Base-by-base conservation (phyloP, 345 rosid genomes). In the Lepidium sativum region DNA sequence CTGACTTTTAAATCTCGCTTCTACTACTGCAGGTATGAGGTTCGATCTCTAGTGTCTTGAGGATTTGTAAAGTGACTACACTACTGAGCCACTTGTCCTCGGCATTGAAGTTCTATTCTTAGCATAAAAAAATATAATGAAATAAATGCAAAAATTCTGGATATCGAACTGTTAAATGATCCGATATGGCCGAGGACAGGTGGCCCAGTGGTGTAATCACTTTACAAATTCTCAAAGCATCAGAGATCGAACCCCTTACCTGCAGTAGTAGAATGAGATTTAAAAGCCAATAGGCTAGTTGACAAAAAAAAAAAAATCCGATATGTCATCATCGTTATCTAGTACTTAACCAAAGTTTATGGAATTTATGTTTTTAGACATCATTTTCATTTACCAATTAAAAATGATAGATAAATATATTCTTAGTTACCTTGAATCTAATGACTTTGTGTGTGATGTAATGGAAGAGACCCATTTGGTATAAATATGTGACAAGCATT, bases 391-490 rank as follows among this genome's bases (percentile, higher is more conserved):
- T 34, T 57, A 35, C 51, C 48, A 59, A 13, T 58, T 21, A 58
- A 45, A 49, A 51, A 49, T 20, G 65, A 56, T 64, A 59, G 60
- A 71, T 33, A 64, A 14, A 57, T 49, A 20, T 71, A 57, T 72
- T 64, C 48, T 43, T 33, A n/a, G 37, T 72, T 63, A 66, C 67
- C 63, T 53, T 73, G 77, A 67, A 73, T 73, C 68, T 73, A 37
- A 65, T 44, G 72, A 60, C 72, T 73, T 53, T 60, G 43, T 44
- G 68, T 23, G 43, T 67, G 60, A 63, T 65, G 60, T 65, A 47
- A 65, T 65, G 17, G 76, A 58, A 65, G 66, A 66, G 67, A 60
- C 50, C 56, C 67, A 66, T 59, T 59, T 60, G 44, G 4, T 1
- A 52, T 25, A n/a, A n/a, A 25, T 25, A 25, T 25, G 5, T 45